Conservation (phyloP, 2,329 filamentous ascomycete genomes). For the Rhinocladiella mackenziei region DNA sequence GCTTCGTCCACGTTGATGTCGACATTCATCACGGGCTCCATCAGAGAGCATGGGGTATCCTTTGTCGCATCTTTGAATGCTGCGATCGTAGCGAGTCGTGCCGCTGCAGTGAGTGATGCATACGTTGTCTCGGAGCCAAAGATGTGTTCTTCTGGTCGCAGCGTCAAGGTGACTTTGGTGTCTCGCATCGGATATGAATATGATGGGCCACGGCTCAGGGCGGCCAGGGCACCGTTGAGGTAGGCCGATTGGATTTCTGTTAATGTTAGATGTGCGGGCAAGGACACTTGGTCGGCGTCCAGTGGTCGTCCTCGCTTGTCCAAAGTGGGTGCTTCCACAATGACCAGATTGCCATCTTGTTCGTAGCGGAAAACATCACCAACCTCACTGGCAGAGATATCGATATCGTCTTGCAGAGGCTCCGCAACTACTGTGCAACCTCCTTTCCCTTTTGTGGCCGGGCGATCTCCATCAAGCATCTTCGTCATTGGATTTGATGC, state of each 20-base stretch:
- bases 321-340: slow-evolving; percentile 52
- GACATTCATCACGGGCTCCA: slow-evolving; percentile 92
- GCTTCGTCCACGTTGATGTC: slow-evolving; percentile 81
- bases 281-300: slow-evolving; percentile 43
- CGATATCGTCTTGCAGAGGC: slow-evolving; percentile 46
- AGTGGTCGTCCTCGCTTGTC: slow-evolving; percentile 39
- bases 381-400: slow-evolving; percentile 28
- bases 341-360: slow-evolving; percentile 67
- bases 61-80: slow-evolving; percentile 62
- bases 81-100: slow-evolving; percentile 62
- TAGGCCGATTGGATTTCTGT: slow-evolving; percentile 53
- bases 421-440: slow-evolving; percentile 66
- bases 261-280: slow-evolving; percentile 54
- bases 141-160: slow-evolving; percentile 63
- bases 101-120: slow-evolving; percentile 64
- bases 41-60: slow-evolving; percentile 58
- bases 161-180: slow-evolving; percentile 64
- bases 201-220: slow-evolving; percentile 77
- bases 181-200: slow-evolving; percentile 76
- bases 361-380: slow-evolving; percentile 35
- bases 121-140: slow-evolving; percentile 64
- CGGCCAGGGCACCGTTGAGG: slow-evolving; percentile 75
- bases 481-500: slow-evolving; percentile 55
- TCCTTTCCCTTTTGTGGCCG: slow-evolving; percentile 73
- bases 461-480: slow-evolving; percentile 73